Base-by-base conservation (phyloP, 805 yeast genomes). In the Candida silvicultrix region DNA sequence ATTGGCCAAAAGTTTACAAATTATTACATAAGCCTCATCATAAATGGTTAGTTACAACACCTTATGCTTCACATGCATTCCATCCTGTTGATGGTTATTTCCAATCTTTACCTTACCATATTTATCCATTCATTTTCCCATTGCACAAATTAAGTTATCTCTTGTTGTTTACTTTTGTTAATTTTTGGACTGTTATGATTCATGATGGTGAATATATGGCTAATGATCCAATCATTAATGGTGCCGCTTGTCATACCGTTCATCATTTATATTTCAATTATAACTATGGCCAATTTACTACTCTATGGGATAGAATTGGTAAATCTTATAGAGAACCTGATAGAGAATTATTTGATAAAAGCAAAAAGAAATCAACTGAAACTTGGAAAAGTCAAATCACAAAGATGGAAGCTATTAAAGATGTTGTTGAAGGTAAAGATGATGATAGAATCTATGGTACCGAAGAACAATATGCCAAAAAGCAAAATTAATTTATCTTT, bases 1-100 rank as follows among this genome's bases (percentile, higher is more conserved):
- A 94, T 66, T 89, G 94, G 88, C 97, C 97, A 20, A 56, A 74
- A 16, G 83, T 94, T 37, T 94, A 94, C 78, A 90, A 85, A 71
- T 65, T 59, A 22, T 71, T 94, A 51, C 99, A 94, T 73, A 94
- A 94, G 71, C 97, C 97, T 12, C 99, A 94, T 68, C 99, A 94
- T 77, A 94, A 94, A 70, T 94, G 99, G 99, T 81, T 94, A 56
- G 97, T 94, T 37, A 92, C 98, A 50, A 92, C 99, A 10, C 99
- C 99, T 39, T 94, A 85, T 69, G 99, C 99, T 0, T 88, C 96
- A 9, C 97, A 90, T 62, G 97, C 98, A 22, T 94, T 94, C 89
- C 96, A 94, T 67, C 98, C 99, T 14, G 85, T 94, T 44, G 99
- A 94, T 59, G 99, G 99, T 36, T 94, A 86, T 71, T 71, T 80